A percentile compares a stretch with the other conserved stretches of the same genome.
These are phyloP conservation scores for Jaenimonas drosophilae DNA, from an alignment of 208 protist species.

Conservation along the genomic window DNA sequence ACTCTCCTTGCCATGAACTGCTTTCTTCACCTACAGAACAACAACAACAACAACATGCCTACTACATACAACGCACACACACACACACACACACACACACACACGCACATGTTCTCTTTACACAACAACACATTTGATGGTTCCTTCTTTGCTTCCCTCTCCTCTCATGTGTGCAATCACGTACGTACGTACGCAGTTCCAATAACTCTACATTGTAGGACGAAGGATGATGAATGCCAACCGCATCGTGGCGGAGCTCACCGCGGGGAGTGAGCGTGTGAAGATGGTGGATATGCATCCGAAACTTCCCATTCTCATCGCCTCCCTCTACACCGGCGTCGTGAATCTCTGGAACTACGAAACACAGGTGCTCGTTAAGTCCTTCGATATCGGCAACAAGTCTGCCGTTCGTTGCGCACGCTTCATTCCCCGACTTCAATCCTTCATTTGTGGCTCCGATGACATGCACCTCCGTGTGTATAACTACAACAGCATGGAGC, in stretches of 20 bases:
- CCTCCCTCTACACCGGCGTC: slow-evolving; percentile 89
- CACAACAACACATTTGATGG: too few species aligned
- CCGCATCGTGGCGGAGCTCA: slow-evolving; percentile 47
- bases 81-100: background rate
- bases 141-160: too few species aligned
- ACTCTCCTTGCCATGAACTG: too few species aligned
- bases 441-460: slow-evolving; percentile 95
- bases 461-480: slow-evolving; percentile 94
- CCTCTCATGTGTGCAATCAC: too few species aligned
- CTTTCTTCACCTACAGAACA: too few species aligned
- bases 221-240: too few species aligned
- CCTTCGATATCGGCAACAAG: slow-evolving; percentile 92
- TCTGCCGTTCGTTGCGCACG: slow-evolving; percentile 92
- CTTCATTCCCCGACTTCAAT: slow-evolving; percentile 96
- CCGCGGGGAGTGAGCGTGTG: slow-evolving; percentile 92
- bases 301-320: slow-evolving; percentile 95
- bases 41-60: too few species aligned
- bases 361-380: slow-evolving; percentile 93
- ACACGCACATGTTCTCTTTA: background rate
- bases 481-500: slow-evolving; percentile 99
- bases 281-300: slow-evolving; percentile 99
- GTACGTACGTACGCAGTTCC: too few species aligned
- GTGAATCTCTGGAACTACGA: slow-evolving; percentile 98
- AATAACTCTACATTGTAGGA: too few species aligned
- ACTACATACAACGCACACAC: too few species aligned